A percentile compares a stretch with the other conserved stretches of the same genome.
Evolutionary conservation across 2,329 filamentous ascomycete species (phyloP).

Genomic region (Fusarium sterilihyphosum): DNA sequence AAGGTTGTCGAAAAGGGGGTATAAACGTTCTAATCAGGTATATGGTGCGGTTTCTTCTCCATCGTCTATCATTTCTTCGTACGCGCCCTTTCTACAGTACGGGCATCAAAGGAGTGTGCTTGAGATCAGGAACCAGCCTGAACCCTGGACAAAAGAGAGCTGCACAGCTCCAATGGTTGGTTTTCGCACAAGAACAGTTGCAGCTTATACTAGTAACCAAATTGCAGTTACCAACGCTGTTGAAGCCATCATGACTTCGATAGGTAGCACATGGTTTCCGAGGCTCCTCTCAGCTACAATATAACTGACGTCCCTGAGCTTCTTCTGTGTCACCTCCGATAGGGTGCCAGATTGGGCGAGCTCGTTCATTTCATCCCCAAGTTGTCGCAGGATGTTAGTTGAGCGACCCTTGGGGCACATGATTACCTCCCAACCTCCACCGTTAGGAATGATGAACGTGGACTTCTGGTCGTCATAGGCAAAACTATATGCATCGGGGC

Average conservation of each 20-base stretch:
- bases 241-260: slow-evolving; percentile 12
- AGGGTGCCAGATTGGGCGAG: slow-evolving; percentile 57
- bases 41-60: slow-evolving; percentile 7
- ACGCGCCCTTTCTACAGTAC: neutral
- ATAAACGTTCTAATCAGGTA: slow-evolving; percentile 31
- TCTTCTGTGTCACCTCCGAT: slow-evolving; percentile 45
- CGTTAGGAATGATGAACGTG: slow-evolving; percentile 71
- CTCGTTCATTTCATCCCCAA: slow-evolving; percentile 59
- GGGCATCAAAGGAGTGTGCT: neutral
- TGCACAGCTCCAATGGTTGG: neutral
- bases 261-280: slow-evolving; percentile 35
- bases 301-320: slow-evolving; percentile 49
- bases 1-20: slow-evolving; percentile 37
- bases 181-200: neutral
- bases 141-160: slow-evolving; percentile 12
- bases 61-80: slow-evolving; percentile 25
- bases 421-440: slow-evolving; percentile 80
- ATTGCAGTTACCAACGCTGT: slow-evolving; percentile 15
- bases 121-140: slow-evolving; percentile 30
- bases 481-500: slow-evolving; percentile 86
- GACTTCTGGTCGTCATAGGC: slow-evolving; percentile 69
- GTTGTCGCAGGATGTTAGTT: slow-evolving; percentile 66
- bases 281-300: slow-evolving; percentile 46
- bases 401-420: slow-evolving; percentile 76
- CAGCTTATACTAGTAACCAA: slow-evolving; percentile 30